Conservation (phyloP, 192 early-diverging fungal species). For the Entomortierella beljakovae region DNA sequence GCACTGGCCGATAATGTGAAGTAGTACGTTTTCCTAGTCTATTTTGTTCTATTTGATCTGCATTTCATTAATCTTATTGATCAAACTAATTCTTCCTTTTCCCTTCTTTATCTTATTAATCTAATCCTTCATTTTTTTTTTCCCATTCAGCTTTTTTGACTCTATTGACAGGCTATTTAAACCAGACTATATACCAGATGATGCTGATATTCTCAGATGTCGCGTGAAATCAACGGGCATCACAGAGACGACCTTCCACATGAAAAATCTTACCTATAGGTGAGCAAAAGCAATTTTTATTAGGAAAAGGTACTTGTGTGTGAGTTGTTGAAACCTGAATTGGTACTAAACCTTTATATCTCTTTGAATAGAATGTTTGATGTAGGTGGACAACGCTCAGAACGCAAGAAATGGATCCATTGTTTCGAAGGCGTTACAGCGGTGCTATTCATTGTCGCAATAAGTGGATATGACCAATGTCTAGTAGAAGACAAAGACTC, state of each 20-base stretch:
- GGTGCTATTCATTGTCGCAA: slow-evolving; percentile 70
- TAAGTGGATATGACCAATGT: slow-evolving; percentile 70
- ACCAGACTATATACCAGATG: slow-evolving; percentile 61
- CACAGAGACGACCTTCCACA: slow-evolving; percentile 66
- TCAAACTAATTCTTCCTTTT: background rate
- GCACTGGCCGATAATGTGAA: slow-evolving; percentile 65
- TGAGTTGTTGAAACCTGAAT: background rate
- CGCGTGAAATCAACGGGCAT: slow-evolving; percentile 73
- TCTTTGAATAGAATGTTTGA: slow-evolving; percentile 77
- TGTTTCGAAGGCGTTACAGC: slow-evolving; percentile 70
- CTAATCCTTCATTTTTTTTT: background rate
- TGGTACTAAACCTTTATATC: background rate
- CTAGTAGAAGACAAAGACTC: slow-evolving; percentile 63
- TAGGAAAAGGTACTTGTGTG: slow-evolving; percentile 57
- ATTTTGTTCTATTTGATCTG: background rate
- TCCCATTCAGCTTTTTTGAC: slow-evolving; percentile 60
- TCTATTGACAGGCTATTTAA: slow-evolving; percentile 60
- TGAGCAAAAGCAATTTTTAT: too few species aligned
- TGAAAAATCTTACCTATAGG: slow-evolving; percentile 64
- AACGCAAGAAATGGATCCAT: slow-evolving; percentile 67
- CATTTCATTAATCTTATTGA: too few species aligned
- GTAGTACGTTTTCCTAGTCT: slow-evolving; percentile 57
- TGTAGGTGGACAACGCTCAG: slow-evolving; percentile 69
- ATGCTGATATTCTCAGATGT: slow-evolving; percentile 70
- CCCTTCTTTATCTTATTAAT: background rate